Evolutionary conservation across 2,329 filamentous ascomycete species (phyloP), one percentile per base, ranked within the genome.

Genomic region (Esteya vermicola): DNA sequence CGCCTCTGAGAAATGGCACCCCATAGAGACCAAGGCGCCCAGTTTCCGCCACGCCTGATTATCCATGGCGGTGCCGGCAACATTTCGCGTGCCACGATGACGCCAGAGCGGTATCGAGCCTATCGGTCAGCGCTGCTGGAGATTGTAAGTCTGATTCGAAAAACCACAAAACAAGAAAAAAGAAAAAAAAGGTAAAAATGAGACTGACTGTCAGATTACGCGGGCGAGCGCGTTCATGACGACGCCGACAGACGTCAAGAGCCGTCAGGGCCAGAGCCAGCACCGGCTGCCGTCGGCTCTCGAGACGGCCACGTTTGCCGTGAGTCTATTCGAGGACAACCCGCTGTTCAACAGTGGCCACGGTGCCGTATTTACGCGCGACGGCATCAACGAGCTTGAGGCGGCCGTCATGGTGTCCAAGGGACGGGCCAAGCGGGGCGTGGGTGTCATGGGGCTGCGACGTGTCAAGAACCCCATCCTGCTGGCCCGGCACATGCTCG

Each of bases 281-380:
- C 18, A 19, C n/a, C 27, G 34, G 9, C n/a, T 13, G 14, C 69
- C 72, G 9, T 68, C 68, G 1, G 82, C 86, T 0, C 68, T 94
- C 13, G 77, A 85, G 41, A 72, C 77, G 1, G 85, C 84, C 2
- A 79, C 80, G 2, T 72, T 79, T 55, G 85, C 85, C 33, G 85
- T 93, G 10, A 63, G 67, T 1, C 67, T 79, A 21, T 72, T 94
- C 14, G 86, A 94, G 60, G 67, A 93, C 52, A 75, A 86, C 52
- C 70, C 79, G 2, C 71, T 93, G 5, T 93, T 91, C 69, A 94
- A 94, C 61, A 77, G 78, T 42, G 85, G 78, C 8, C 78, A 77
- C 51, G 88, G 88, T 39, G 83, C 85, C 38, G 85, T 93, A 18
- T 94, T 93, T 58, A 93, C 85, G 1, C 75, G 78, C 38, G 78